Evolutionary conservation across 495 filamentous ascomycete genomes (phyloP).

Genomic region (Talaromyces liani): DNA sequence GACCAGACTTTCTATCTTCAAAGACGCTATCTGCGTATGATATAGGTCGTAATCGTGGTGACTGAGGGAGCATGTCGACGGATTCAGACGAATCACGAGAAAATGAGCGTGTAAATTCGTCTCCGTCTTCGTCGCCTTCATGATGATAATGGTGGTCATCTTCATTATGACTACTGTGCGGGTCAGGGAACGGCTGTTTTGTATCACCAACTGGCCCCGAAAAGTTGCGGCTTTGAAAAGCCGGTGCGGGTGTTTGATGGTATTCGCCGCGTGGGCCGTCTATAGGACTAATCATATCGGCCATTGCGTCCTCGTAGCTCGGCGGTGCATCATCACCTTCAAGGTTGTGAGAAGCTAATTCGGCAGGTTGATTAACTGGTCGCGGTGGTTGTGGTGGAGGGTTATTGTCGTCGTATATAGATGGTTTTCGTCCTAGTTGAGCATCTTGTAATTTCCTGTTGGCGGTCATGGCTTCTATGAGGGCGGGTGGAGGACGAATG

Average conservation of each 20-base stretch:
- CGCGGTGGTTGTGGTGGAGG: conserved; percentile 30
- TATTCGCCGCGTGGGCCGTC: conserved; percentile 58
- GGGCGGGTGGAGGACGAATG: conserved; percentile 69
- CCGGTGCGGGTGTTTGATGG: conserved; percentile 43
- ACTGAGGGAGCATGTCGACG: conserved; percentile 39
- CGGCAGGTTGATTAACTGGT: conserved; percentile 16
- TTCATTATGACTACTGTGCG: background rate
- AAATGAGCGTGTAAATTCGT: conserved; percentile 15
- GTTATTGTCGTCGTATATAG: conserved; percentile 11
- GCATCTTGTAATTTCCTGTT: conserved; percentile 19
- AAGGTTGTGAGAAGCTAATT: conserved; percentile 13
- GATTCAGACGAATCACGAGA: conserved; percentile 32
- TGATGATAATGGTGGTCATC: conserved; percentile 7
- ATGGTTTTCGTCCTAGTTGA: background rate
- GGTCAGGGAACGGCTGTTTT: conserved; percentile 24
- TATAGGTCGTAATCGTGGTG: conserved; percentile 16
- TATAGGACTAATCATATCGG: conserved; percentile 60
- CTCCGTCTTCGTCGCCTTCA: conserved; percentile 17
- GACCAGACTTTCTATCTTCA: background rate
- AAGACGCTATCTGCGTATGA: conserved; percentile 8
- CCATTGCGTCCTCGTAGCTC: conserved; percentile 89
- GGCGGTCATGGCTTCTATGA: conserved; percentile 59
- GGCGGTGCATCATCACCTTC: conserved; percentile 63
- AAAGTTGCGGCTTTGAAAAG: conserved; percentile 12
- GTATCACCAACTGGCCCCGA: conserved; percentile 35